Percentiles rank a stretch among this genome's conserved stretches.
phyloP scores from a whole-genome alignment of 1,284 basidiomycete genomes.

The Coniferiporia weirii region DNA sequence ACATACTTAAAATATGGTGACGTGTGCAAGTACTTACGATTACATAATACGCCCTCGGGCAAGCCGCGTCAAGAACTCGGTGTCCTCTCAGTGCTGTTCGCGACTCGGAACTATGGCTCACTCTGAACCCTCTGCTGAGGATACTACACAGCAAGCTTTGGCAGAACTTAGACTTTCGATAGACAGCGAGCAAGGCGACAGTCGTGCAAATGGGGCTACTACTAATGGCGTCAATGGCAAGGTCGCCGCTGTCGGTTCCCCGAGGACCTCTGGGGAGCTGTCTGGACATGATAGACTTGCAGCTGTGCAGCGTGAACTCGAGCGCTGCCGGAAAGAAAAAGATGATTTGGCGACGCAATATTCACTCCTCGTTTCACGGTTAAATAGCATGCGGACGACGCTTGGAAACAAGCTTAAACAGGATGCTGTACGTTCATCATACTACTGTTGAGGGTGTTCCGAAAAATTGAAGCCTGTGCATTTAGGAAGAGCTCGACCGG shows the following conservation, averaged over 20 bases:
- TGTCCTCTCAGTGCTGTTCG: background rate
- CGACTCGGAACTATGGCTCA: conserved; percentile 6
- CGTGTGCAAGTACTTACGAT: background rate
- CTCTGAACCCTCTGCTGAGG: conserved; percentile 10
- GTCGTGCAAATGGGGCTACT: conserved; percentile 4
- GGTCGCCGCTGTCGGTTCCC: background rate
- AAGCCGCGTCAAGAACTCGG: background rate
- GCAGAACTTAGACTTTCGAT: conserved; percentile 20
- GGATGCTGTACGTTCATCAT: conserved; percentile 76
- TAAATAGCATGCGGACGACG: conserved; percentile 90
- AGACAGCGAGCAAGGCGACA: conserved; percentile 11
- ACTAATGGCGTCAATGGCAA: conserved; percentile 17
- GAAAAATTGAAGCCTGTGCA: conserved; percentile 21
- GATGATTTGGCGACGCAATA: conserved; percentile 84
- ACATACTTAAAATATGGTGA: background rate
- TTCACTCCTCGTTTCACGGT: conserved; percentile 78
- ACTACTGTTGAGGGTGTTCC: conserved; percentile 11
- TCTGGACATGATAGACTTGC: conserved; percentile 5
- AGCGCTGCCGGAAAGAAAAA: conserved; percentile 62
- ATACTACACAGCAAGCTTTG: conserved; percentile 19
- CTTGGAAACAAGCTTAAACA: conserved; percentile 93
- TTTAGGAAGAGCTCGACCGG: conserved; percentile 92
- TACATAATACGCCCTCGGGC: background rate
- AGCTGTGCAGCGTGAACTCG: conserved; percentile 29
- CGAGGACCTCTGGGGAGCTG: conserved; percentile 11